Conservation (phyloP, 768 basidiomycete species). For the Filobasidium wieringae region DNA sequence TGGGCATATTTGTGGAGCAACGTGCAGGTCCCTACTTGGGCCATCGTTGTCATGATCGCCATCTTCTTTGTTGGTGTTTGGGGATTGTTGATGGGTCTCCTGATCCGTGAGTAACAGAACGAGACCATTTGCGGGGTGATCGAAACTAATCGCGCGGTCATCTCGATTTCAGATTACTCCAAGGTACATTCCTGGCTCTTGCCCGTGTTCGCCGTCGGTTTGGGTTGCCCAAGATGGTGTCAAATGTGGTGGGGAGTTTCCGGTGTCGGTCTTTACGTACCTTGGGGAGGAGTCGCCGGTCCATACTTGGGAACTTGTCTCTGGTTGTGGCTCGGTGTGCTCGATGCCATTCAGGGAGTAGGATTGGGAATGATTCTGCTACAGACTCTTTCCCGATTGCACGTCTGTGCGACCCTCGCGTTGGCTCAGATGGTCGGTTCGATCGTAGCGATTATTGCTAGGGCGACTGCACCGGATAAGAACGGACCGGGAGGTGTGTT, state of each 20-base stretch:
- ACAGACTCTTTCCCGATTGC: slow-evolving; percentile 75
- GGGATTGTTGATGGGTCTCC: slow-evolving; percentile 58
- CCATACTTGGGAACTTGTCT: slow-evolving; percentile 80
- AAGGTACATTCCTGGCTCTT: slow-evolving; percentile 93
- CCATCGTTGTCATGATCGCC: slow-evolving; percentile 65
- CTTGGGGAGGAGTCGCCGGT: slow-evolving; percentile 76
- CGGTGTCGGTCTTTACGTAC: slow-evolving; percentile 79
- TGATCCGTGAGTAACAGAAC: slow-evolving; percentile 45
- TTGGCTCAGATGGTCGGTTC: slow-evolving; percentile 84
- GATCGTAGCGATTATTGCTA: slow-evolving; percentile 80
- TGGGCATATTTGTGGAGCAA: slow-evolving; percentile 83
- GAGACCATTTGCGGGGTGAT: background rate
- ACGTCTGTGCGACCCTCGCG: slow-evolving; percentile 85
- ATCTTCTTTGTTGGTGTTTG: slow-evolving; percentile 80
- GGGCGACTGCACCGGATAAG: slow-evolving; percentile 72
- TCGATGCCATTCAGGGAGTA: slow-evolving; percentile 88
- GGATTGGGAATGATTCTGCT: slow-evolving; percentile 46
- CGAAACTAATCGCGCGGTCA: slow-evolving; percentile 1
- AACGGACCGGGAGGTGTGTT: slow-evolving; percentile 82
- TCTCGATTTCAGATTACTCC: slow-evolving; percentile 48
- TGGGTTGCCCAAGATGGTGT: slow-evolving; percentile 90
- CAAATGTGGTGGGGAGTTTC: slow-evolving; percentile 97
- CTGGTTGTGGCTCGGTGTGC: slow-evolving; percentile 91
- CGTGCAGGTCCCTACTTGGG: slow-evolving; percentile 67
- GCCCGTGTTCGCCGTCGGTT: slow-evolving; percentile 86